A percentile compares a stretch with the other conserved stretches of the same genome.
phyloP scores from a whole-genome alignment of 108 stramenopile genomes.

The Nitzschia palea region DNA sequence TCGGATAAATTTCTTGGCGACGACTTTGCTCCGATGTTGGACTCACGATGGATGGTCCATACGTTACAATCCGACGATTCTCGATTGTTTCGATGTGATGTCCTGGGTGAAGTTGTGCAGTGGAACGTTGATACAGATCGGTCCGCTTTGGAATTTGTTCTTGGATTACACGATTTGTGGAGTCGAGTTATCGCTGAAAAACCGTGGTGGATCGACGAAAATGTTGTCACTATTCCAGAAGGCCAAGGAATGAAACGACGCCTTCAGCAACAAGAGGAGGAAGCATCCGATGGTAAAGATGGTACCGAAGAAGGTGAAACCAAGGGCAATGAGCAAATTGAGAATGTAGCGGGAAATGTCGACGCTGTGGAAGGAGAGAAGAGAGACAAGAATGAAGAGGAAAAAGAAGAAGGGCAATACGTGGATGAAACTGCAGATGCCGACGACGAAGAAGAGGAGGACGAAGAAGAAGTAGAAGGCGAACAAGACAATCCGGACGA shows the following conservation, averaged over 20 bases:
- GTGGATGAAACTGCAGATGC: constrained; percentile 19
- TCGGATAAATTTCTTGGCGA: constrained; percentile 62
- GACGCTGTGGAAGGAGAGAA: neutral
- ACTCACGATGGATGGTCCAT: constrained; percentile 79
- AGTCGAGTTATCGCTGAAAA: constrained; percentile 56
- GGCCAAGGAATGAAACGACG: neutral
- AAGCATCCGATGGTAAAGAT: neutral
- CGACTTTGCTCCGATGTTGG: constrained; percentile 45
- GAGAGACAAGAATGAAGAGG: constrained; percentile 1
- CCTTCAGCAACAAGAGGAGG: constrained; percentile 19
- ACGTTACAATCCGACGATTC: constrained; percentile 61
- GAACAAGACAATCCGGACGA: neutral
- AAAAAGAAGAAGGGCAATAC: constrained; percentile 9
- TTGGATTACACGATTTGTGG: constrained; percentile 83
- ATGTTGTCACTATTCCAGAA: constrained; percentile 41
- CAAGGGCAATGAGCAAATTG: no score
- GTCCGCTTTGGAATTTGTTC: constrained; percentile 67
- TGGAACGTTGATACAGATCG: constrained; percentile 66
- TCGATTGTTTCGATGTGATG: constrained; percentile 77
- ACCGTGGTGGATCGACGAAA: constrained; percentile 58
- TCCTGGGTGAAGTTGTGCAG: constrained; percentile 69
- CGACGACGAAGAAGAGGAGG: constrained; percentile 10
- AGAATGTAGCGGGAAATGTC: neutral
- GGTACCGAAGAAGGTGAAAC: no score
- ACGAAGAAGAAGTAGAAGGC: constrained; percentile 2